Base-by-base conservation (phyloP, 352 stramenopile species). In the Elongisporangium anandrum region DNA sequence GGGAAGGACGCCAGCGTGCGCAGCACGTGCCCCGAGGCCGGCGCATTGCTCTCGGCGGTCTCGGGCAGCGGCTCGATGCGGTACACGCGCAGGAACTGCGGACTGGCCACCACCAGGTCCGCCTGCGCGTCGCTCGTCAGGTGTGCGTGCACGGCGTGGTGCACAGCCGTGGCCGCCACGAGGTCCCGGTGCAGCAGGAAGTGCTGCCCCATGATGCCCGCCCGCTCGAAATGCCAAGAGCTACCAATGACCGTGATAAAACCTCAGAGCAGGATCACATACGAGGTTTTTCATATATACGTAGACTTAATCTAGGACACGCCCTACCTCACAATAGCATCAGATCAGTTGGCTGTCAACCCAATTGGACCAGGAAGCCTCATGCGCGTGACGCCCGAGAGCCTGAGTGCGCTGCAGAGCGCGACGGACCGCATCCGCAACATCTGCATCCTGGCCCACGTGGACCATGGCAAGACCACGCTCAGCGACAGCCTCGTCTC, bases 401-500 rank as follows among this genome's bases (percentile, higher is more conserved):
- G 72, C 52, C 72, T 95, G 26, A 67, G 66, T 47, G 54, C 61
- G 49, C 68, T 97, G 34, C 88, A 97, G 69, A 75, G 77, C 55
- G 64, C 74, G 59, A 85, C 82, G 19, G 80, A 81, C 26, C 79
- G 89, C 73, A 92, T 98, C 66, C 87, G 92, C 65, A 97, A 97
- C 75, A 96, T 98, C 56, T 98, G 95, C 76, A 98, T 98, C 66
- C 68, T 98, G 23, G 94, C 95, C 29, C 80, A 98, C 70, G 93
- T 98, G 19, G 96, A 99, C 82, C 95, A 99, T 60, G 82, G 83
- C 49, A 92, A 92, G 74, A 94, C 80, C 39, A 96, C 85, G 53
- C 82, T 99, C 34, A 97, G 92, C 50, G 96, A 99, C 79, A 96
- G 88, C 68, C 81, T 99, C 17, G 91, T 99, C 59, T 97, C 95